These are phyloP conservation scores for Solanum neorickii DNA, from an alignment of 257 asterid genomes.

Conservation along the genomic window DNA sequence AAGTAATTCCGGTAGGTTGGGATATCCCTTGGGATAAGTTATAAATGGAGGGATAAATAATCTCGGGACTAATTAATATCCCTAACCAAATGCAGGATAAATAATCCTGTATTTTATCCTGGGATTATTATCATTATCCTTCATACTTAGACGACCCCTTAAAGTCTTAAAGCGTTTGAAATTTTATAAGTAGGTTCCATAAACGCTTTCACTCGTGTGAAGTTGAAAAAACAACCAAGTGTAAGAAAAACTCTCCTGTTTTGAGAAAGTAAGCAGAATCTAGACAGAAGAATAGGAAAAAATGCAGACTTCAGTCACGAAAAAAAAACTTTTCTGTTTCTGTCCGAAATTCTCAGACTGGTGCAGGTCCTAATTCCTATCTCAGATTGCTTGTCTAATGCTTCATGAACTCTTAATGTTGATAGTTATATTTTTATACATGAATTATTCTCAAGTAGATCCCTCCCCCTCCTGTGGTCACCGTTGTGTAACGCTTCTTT, in stretches of 20 bases:
- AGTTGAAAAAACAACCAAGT: background rate
- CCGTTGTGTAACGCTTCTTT: background rate
- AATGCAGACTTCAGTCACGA: background rate
- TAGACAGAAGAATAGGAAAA: background rate
- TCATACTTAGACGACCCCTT: background rate
- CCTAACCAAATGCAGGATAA: background rate
- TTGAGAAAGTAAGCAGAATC: background rate
- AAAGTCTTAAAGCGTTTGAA: background rate
- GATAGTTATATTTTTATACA: background rate
- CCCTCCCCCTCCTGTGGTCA: background rate
- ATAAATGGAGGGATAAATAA: no score
- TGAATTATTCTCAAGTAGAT: background rate
- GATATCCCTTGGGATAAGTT: no score
- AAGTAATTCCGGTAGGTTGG: no score
- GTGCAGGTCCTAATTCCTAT: background rate
- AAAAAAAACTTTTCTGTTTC: background rate
- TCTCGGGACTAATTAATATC: no score
- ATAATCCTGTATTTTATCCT: no score
- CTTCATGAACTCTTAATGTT: background rate
- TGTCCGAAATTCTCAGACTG: background rate
- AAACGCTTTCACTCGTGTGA: background rate
- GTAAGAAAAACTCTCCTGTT: background rate
- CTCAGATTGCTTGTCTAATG: background rate
- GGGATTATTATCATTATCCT: no score
- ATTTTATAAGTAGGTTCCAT: background rate